Percentiles rank a stretch among this genome's conserved stretches.
These are phyloP conservation scores for Phytophthora nicotianae DNA, from an alignment of 352 stramenopile species.

Conservation along the genomic window DNA sequence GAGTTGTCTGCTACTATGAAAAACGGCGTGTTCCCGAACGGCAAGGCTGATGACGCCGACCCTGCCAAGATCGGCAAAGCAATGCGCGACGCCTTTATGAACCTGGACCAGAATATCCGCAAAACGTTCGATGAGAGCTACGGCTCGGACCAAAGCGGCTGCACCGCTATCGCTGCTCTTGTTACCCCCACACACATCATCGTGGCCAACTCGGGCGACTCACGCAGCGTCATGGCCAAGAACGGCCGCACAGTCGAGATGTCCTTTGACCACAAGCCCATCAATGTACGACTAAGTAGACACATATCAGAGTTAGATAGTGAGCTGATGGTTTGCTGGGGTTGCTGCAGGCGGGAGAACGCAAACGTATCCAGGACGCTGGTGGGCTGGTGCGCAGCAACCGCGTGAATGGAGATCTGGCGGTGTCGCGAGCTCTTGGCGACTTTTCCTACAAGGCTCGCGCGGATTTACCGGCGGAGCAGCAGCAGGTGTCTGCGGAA, in stretches of 20 bases:
- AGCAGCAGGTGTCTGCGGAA: slow-evolving; percentile 88
- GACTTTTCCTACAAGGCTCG: slow-evolving; percentile 87
- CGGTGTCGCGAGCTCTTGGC: slow-evolving; percentile 77
- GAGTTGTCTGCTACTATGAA: slow-evolving; percentile 46
- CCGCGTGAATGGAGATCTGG: slow-evolving; percentile 83
- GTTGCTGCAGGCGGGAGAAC: slow-evolving; percentile 54
- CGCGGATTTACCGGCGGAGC: slow-evolving; percentile 50
- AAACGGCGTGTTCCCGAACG: slow-evolving; percentile 39
- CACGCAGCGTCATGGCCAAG: slow-evolving; percentile 75
- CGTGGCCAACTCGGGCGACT: slow-evolving; percentile 83
- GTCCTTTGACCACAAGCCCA: slow-evolving; percentile 93
- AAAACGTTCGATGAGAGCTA: slow-evolving; percentile 49
- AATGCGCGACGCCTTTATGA: slow-evolving; percentile 70
- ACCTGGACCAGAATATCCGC: slow-evolving; percentile 68
- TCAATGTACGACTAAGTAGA: slow-evolving; percentile 59
- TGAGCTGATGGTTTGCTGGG: neutral
- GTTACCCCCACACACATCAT: slow-evolving; percentile 76
- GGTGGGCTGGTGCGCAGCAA: slow-evolving; percentile 77
- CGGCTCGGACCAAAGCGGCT: slow-evolving; percentile 73
- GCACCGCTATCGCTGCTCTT: slow-evolving; percentile 76
- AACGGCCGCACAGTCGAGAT: slow-evolving; percentile 62
- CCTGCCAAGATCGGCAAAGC: slow-evolving; percentile 61
- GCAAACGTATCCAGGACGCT: slow-evolving; percentile 71
- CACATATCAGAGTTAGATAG: slow-evolving; percentile 1
- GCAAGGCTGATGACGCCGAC: slow-evolving; percentile 38